These are phyloP conservation scores for Penicillium sp. DNA, from an alignment of 2,329 filamentous ascomycete genomes.

Conservation along the genomic window DNA sequence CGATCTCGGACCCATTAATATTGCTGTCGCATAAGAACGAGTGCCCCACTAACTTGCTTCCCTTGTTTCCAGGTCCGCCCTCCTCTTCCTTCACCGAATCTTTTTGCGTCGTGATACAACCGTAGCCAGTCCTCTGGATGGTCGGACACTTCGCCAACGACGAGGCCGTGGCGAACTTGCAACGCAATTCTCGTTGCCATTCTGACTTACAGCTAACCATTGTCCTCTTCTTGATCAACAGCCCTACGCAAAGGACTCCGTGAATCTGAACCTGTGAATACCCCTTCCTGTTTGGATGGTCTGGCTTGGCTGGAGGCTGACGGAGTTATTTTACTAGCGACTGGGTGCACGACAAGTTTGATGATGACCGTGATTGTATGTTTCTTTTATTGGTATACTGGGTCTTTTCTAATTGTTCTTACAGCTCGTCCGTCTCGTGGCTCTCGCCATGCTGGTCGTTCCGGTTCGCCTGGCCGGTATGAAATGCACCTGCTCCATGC, in stretches of 20 bases:
- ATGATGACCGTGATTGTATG: conserved; percentile 63
- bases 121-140: conserved; percentile 26
- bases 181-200: conserved; percentile 33
- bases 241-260: conserved; percentile 46
- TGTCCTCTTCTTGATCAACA: conserved; percentile 39
- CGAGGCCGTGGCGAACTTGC: conserved; percentile 28
- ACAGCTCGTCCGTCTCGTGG: conserved; percentile 45
- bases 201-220: conserved; percentile 47
- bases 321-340: conserved; percentile 55
- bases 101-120: conserved; percentile 38
- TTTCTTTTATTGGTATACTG: conserved; percentile 1
- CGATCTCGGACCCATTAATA: background rate
- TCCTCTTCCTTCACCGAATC: conserved; percentile 39
- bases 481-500: conserved; percentile 5
- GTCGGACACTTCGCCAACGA: conserved; percentile 26
- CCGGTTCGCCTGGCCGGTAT: conserved; percentile 38
- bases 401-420: conserved; percentile 20
- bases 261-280: conserved; percentile 47
- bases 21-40: background rate
- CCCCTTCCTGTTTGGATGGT: background rate
- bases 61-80: conserved; percentile 41
- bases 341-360: conserved; percentile 91
- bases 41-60: conserved; percentile 11
- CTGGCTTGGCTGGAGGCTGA: conserved; percentile 4
- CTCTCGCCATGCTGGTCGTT: conserved; percentile 41